Evolutionary conservation across 352 stramenopile genomes (phyloP).

Genomic region (Sclerospora graminicola): DNA sequence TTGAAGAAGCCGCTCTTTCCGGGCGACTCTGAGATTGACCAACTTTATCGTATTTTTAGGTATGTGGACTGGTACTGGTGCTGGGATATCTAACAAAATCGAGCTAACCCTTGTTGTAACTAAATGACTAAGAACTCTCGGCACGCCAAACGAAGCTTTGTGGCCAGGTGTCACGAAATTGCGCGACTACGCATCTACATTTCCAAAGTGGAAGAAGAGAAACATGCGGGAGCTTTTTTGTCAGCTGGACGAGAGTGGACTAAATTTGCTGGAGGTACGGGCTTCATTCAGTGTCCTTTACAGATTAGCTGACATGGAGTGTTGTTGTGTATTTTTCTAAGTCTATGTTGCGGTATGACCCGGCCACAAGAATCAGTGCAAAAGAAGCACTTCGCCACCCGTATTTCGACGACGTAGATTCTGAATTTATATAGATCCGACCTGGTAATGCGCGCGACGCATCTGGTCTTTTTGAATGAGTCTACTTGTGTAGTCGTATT

Average conservation of each 20-base stretch:
- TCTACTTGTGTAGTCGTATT: too few relatives aligned
- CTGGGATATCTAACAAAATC: not conserved
- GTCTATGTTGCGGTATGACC: constrained; percentile 73
- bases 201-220: constrained; percentile 94
- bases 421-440: constrained; percentile 46
- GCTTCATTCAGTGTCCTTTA: not conserved
- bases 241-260: constrained; percentile 38
- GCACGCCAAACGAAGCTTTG: constrained; percentile 92
- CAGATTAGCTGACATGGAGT: not conserved
- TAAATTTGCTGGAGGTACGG: constrained; percentile 56
- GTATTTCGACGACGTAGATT: constrained; percentile 78
- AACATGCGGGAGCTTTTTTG: constrained; percentile 56
- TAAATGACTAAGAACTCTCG: constrained; percentile 58
- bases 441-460: not conserved
- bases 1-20: constrained; percentile 76
- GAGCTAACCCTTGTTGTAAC: not conserved
- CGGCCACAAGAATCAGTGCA: constrained; percentile 55
- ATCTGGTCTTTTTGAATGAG: too few relatives aligned
- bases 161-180: constrained; percentile 96
- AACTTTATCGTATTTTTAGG: constrained; percentile 84
- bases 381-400: constrained; percentile 76
- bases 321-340: constrained; percentile 4
- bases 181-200: constrained; percentile 91
- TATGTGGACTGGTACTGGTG: constrained; percentile 18
- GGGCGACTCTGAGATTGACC: constrained; percentile 79